Conservation (phyloP, 371 early-diverging fungal genomes). For the Funneliformis caledonium region DNA sequence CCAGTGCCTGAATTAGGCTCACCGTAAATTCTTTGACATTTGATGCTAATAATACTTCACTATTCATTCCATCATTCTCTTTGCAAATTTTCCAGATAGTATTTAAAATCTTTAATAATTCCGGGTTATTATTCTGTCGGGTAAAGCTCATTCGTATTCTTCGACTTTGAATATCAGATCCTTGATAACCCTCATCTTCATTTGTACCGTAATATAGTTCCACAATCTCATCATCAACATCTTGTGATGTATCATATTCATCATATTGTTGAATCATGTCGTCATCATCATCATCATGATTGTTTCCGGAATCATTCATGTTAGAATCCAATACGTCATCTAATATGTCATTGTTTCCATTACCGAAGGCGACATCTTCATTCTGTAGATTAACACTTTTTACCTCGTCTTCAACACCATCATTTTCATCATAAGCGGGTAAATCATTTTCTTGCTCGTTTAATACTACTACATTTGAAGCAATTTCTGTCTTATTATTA, state of each 20-base stretch:
- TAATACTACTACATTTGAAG: neutral
- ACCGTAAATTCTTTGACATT: neutral
- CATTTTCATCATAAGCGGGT: neutral
- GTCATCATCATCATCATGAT: neutral
- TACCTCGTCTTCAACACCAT: neutral
- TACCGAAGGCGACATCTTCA: neutral
- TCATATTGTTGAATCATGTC: neutral
- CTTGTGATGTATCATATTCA: neutral
- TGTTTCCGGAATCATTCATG: neutral
- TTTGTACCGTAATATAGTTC: neutral
- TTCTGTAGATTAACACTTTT: neutral
- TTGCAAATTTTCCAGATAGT: neutral
- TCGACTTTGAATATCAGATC: neutral
- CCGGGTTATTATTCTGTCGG: neutral
- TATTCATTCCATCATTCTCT: constrained; percentile 1
- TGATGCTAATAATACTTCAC: neutral
- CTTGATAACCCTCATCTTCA: neutral
- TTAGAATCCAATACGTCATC: too few relatives aligned
- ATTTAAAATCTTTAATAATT: neutral
- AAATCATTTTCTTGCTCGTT: neutral
- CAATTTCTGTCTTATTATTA: neutral
- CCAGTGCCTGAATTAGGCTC: neutral
- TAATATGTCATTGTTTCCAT: neutral
- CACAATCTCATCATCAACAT: neutral
- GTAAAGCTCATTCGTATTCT: neutral